Conservation (phyloP, 2,329 filamentous ascomycete genomes). For the Fusarium penzigii region DNA sequence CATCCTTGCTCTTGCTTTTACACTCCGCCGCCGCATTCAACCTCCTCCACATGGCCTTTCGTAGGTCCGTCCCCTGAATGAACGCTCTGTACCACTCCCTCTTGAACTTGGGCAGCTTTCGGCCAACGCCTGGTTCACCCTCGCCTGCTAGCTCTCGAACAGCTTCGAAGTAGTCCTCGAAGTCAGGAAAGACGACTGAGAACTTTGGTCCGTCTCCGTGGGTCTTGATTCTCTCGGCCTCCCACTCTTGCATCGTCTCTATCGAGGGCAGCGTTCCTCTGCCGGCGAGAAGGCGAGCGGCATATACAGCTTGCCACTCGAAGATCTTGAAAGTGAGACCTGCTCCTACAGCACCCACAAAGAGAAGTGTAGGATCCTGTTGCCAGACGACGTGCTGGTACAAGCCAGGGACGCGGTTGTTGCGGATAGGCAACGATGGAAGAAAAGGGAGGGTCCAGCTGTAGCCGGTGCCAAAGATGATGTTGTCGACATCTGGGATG, state of each 20-base stretch:
- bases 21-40: conserved; percentile 40
- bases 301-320: conserved; percentile 67
- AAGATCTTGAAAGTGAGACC: conserved; percentile 69
- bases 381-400: conserved; percentile 61
- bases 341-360: conserved; percentile 58
- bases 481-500: conserved; percentile 56
- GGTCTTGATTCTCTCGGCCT: conserved; percentile 51
- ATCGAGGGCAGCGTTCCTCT: conserved; percentile 50
- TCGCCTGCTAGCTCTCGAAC: conserved; percentile 52
- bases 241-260: conserved; percentile 56
- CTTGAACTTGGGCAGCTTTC: conserved; percentile 46
- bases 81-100: conserved; percentile 51
- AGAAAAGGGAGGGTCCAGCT: conserved; percentile 65
- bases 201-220: conserved; percentile 61
- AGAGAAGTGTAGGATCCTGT: conserved; percentile 55
- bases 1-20: background rate
- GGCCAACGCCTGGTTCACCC: conserved; percentile 43
- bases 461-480: conserved; percentile 70
- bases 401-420: conserved; percentile 56
- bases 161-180: conserved; percentile 65
- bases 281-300: conserved; percentile 58
- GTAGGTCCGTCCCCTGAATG: conserved; percentile 53
- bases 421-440: conserved; percentile 49
- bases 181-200: conserved; percentile 59
- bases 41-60: conserved; percentile 59